phyloP scores from a whole-genome alignment of 2,329 filamentous ascomycete genomes.

The Didymella pomorum region DNA sequence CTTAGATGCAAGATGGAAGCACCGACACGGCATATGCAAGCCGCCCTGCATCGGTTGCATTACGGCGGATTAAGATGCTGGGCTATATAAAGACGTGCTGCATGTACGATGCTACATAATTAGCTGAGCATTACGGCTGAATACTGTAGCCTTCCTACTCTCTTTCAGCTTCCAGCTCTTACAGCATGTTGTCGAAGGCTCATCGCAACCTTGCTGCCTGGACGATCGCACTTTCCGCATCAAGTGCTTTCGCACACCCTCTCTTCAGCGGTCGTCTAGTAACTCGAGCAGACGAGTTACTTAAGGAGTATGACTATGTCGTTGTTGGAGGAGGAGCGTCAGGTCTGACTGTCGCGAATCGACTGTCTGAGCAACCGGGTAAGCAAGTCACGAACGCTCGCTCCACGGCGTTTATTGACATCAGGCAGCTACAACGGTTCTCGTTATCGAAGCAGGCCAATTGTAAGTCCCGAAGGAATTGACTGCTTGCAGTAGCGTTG shows the following conservation, averaged over 20 bases:
- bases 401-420: background rate
- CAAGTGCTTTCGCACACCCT: conserved; percentile 26
- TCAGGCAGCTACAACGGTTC: conserved; percentile 26
- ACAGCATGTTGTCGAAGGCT: conserved; percentile 7
- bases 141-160: background rate
- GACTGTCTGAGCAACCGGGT: conserved; percentile 36
- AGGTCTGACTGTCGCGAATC: conserved; percentile 41
- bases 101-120: background rate
- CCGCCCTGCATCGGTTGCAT: conserved; percentile 5
- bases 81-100: conserved; percentile 9
- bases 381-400: background rate
- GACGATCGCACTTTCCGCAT: conserved; percentile 25
- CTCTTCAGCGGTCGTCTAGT: conserved; percentile 27
- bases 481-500: background rate
- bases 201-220: conserved; percentile 13
- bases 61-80: conserved; percentile 5
- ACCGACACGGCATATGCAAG: conserved; percentile 5
- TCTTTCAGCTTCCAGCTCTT: background rate
- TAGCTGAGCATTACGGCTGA: background rate
- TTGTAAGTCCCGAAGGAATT: conserved; percentile 23
- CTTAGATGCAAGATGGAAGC: background rate
- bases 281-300: conserved; percentile 23
- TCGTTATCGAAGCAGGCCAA: conserved; percentile 36
- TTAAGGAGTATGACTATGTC: conserved; percentile 38
- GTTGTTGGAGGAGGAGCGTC: conserved; percentile 38